Evolutionary conservation across 2,329 filamentous ascomycete species (phyloP).

Genomic region (Botryotinia narcissicola): DNA sequence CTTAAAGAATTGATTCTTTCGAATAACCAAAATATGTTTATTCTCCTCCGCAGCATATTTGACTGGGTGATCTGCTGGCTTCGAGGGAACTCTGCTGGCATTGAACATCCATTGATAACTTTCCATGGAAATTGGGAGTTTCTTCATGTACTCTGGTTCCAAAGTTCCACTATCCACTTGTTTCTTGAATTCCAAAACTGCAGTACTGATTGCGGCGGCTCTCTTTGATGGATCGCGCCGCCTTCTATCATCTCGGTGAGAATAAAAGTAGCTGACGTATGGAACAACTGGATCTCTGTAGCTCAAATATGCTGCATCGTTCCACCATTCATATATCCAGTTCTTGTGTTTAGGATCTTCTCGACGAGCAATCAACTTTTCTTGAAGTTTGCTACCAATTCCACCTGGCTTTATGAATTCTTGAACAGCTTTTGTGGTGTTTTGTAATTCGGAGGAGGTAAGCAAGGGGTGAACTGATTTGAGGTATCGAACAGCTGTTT

Average conservation of each 20-base stretch:
- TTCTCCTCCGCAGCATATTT: conserved; percentile 75
- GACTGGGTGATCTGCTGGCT: conserved; percentile 75
- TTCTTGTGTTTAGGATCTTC: conserved; percentile 82
- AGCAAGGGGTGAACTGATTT: conserved; percentile 76
- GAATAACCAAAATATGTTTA: conserved; percentile 84
- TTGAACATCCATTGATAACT: conserved; percentile 99
- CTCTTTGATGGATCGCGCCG: conserved; percentile 87
- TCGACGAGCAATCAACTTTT: conserved; percentile 76
- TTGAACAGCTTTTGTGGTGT: conserved; percentile 77
- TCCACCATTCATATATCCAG: conserved; percentile 99
- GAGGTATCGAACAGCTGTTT: conserved; percentile 77
- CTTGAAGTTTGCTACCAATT: conserved; percentile 78
- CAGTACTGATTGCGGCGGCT: conserved; percentile 83
- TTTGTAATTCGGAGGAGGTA: conserved; percentile 63
- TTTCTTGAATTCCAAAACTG: conserved; percentile 89
- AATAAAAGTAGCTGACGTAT: conserved; percentile 99
- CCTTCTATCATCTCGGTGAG: conserved; percentile 87
- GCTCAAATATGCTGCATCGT: conserved; percentile 83
- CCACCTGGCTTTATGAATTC: conserved; percentile 89
- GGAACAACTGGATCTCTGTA: conserved; percentile 96
- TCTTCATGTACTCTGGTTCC: conserved; percentile 99
- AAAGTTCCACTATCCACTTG: conserved; percentile 78
- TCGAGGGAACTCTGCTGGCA: conserved; percentile 77
- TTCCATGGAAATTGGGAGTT: conserved; percentile 95
- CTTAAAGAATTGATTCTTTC: conserved; percentile 99